phyloP scores from a whole-genome alignment of 2,329 filamentous ascomycete species.

The Alternaria triticina region DNA sequence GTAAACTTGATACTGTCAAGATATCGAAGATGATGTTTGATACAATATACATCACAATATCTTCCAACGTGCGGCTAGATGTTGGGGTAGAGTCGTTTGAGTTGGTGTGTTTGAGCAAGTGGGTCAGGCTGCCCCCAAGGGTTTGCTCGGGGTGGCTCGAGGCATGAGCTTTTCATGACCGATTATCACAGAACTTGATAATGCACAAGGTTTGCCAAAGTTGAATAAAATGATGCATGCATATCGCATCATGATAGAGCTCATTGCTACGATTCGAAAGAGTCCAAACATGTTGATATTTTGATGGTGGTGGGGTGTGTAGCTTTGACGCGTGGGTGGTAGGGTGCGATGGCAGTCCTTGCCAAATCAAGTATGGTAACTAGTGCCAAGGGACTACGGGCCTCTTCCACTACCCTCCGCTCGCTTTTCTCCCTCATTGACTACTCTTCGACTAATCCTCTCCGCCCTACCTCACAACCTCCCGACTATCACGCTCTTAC shows the following conservation, averaged over 20 bases:
- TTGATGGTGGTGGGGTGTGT: slow-evolving; percentile 39
- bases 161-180: slow-evolving; percentile 28
- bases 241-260: slow-evolving; percentile 19
- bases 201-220: slow-evolving; percentile 6
- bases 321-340: slow-evolving; percentile 35
- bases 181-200: slow-evolving; percentile 16
- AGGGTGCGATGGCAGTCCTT: slow-evolving; percentile 34
- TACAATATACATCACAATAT: slow-evolving; percentile 6
- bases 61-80: slow-evolving; percentile 15
- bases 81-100: slow-evolving; percentile 16
- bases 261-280: slow-evolving; percentile 60
- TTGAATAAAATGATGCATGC: slow-evolving; percentile 10
- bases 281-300: slow-evolving; percentile 68
- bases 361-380: slow-evolving; percentile 32
- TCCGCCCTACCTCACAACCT: slow-evolving; percentile 38
- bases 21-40: neutral
- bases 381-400: slow-evolving; percentile 24
- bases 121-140: slow-evolving; percentile 38
- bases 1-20: slow-evolving; percentile 16
- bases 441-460: slow-evolving; percentile 44
- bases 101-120: slow-evolving; percentile 29
- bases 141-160: slow-evolving; percentile 37
- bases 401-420: slow-evolving; percentile 38
- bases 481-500: slow-evolving; percentile 33
- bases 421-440: slow-evolving; percentile 38